Evolutionary conservation across 495 filamentous ascomycete species (phyloP).

Genomic region (Hypoxylon fragiforme): DNA sequence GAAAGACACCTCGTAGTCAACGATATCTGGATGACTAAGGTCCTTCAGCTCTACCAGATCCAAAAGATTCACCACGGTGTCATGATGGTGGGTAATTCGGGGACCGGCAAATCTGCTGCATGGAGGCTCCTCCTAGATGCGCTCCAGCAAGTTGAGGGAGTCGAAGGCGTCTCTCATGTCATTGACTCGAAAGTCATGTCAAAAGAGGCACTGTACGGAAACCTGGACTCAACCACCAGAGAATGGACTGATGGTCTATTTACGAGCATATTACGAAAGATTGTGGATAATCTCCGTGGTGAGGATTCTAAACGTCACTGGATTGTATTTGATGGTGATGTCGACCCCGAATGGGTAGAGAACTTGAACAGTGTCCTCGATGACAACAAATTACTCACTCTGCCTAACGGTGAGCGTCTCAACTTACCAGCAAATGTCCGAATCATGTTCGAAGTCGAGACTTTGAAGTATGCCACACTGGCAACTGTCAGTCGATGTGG

Average conservation of each 20-base stretch:
- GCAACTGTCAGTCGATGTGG: conserved; percentile 98
- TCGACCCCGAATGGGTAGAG: conserved; percentile 99
- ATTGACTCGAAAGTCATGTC: conserved; percentile 99
- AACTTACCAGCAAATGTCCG: conserved; percentile 92
- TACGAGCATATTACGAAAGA: conserved; percentile 95
- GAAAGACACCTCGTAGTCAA: conserved; percentile 85
- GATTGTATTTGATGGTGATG: conserved; percentile 99
- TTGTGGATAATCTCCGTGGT: conserved; percentile 96
- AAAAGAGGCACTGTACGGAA: conserved; percentile 95
- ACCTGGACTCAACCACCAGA: conserved; percentile 89
- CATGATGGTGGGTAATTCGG: conserved; percentile 98
- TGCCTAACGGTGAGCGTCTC: conserved; percentile 97
- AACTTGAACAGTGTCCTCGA: conserved; percentile 99
- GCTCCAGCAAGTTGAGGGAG: conserved; percentile 82
- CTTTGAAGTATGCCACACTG: conserved; percentile 94
- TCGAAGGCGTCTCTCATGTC: conserved; percentile 94
- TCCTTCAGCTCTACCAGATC: conserved; percentile 95
- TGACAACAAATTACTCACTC: conserved; percentile 94
- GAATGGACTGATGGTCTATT: conserved; percentile 99
- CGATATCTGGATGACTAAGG: conserved; percentile 95
- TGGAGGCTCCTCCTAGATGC: conserved; percentile 96
- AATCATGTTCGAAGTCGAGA: conserved; percentile 99
- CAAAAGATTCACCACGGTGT: conserved; percentile 98
- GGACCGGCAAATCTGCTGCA: conserved; percentile 89
- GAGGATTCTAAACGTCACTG: conserved; percentile 96